Conservation (phyloP, 129 eudicot genomes). For the Pseudognaphalium luteoalbum region DNA sequence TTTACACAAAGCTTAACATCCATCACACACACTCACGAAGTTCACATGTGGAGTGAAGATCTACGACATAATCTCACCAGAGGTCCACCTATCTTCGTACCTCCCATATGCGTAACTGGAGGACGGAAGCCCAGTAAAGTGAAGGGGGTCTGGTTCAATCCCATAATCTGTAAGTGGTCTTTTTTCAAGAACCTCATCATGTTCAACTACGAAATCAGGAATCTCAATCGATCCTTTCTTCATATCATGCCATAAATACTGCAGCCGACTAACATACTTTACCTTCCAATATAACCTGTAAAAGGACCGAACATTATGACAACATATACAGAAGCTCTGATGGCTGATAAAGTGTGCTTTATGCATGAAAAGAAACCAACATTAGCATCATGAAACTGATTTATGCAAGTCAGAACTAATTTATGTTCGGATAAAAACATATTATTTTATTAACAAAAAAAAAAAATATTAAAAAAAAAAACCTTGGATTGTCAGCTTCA, state of each 20-base stretch:
- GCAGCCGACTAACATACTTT: constrained; percentile 84
- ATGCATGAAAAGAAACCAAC: no score
- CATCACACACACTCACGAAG: neutral
- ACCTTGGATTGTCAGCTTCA: no score
- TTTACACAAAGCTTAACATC: neutral
- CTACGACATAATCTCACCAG: constrained; percentile 62
- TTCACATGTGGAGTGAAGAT: neutral
- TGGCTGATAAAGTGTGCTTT: neutral
- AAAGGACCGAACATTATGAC: neutral
- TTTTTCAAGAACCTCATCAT: constrained; percentile 80
- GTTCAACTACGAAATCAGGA: constrained; percentile 78
- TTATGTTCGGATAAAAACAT: no score
- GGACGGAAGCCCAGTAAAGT: constrained; percentile 64
- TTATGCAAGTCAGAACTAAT: no score
- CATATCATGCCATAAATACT: constrained; percentile 92
- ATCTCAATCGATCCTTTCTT: constrained; percentile 88
- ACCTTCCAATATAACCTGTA: constrained; percentile 89
- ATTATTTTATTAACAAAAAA: no score
- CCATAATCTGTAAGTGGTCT: constrained; percentile 94
- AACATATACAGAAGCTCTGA: neutral
- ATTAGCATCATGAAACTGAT: no score
- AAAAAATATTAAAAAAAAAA: no score
- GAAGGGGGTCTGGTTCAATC: constrained; percentile 85
- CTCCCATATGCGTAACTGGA: constrained; percentile 51
- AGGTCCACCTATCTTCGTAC: constrained; percentile 70